Conservation (phyloP, 192 early-diverging fungal genomes). For the Coemansia sp. region DNA sequence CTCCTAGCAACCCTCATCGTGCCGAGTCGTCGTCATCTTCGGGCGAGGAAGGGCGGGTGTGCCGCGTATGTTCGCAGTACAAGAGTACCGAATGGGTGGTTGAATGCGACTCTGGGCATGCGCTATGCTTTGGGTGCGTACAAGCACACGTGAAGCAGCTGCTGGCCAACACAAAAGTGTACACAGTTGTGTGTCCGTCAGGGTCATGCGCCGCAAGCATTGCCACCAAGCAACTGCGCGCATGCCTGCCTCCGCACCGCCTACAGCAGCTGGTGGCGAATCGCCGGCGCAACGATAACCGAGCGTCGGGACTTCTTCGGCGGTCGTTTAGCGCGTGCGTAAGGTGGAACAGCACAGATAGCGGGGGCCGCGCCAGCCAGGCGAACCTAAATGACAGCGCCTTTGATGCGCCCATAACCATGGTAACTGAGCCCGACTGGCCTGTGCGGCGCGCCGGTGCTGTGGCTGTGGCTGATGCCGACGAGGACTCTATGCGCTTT, state of each 20-base stretch:
- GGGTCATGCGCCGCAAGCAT: conserved; percentile 22
- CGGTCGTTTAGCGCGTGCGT: conserved; percentile 21
- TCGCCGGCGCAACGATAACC: conserved; percentile 7
- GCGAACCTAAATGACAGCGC: conserved; percentile 23
- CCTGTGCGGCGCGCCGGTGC: background rate
- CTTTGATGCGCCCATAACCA: conserved; percentile 35
- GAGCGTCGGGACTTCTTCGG: conserved; percentile 6
- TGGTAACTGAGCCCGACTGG: background rate
- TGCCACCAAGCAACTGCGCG: conserved; percentile 22
- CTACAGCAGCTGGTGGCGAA: conserved; percentile 36
- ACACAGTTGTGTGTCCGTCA: conserved; percentile 20
- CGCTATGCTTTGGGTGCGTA: conserved; percentile 50
- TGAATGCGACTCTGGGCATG: conserved; percentile 23
- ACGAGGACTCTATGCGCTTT: conserved; percentile 8
- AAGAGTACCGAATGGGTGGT: conserved; percentile 39
- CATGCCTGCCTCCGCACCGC: conserved; percentile 47
- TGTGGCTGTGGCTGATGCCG: background rate
- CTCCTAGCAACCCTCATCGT: background rate
- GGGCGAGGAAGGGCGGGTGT: conserved; percentile 34
- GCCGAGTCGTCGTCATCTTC: conserved; percentile 14
- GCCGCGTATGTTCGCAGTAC: conserved; percentile 32
- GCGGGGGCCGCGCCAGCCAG: background rate
- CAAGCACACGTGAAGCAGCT: conserved; percentile 33
- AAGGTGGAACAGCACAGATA: background rate
- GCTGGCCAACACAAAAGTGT: conserved; percentile 15